Evolutionary conservation across 352 stramenopile genomes (phyloP).

Genomic region (Phytophthora crassamura): DNA sequence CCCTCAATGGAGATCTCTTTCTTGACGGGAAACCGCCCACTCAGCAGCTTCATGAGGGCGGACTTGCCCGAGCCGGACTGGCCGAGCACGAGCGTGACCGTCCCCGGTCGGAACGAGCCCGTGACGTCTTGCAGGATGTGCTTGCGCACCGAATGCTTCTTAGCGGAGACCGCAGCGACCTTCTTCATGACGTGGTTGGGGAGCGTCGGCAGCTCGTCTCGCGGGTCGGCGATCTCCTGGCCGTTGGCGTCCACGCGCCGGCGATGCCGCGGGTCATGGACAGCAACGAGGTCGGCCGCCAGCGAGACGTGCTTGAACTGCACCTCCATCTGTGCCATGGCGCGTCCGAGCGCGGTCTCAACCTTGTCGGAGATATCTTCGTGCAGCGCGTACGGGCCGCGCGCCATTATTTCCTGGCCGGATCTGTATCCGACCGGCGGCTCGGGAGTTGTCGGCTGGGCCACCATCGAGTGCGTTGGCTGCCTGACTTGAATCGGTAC

Average conservation of each 20-base stretch:
- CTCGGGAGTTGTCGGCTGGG: constrained; percentile 3
- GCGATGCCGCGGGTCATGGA: constrained; percentile 32
- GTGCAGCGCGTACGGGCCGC: constrained; percentile 46
- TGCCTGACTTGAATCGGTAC: neutral
- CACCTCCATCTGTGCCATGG: constrained; percentile 63
- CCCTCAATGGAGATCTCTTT: constrained; percentile 21
- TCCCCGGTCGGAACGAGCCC: constrained; percentile 18
- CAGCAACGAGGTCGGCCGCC: constrained; percentile 47
- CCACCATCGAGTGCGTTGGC: constrained; percentile 9
- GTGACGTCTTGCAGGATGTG: constrained; percentile 22
- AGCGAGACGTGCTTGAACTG: constrained; percentile 60
- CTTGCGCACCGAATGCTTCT: constrained; percentile 41
- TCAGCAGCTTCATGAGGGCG: constrained; percentile 23
- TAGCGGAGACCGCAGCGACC: constrained; percentile 38
- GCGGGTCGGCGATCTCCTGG: constrained; percentile 4
- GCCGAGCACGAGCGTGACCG: constrained; percentile 13
- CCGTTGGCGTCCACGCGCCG: constrained; percentile 6
- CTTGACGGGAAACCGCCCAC: constrained; percentile 16
- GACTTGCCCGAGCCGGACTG: constrained; percentile 20
- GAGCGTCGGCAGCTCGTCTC: constrained; percentile 46
- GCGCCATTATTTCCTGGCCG: constrained; percentile 38
- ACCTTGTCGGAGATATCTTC: constrained; percentile 49
- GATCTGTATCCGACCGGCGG: constrained; percentile 39
- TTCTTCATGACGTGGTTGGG: constrained; percentile 56
- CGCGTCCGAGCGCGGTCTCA: constrained; percentile 48